Evolutionary conservation across 805 yeast genomes (phyloP).

Genomic region (Candida coquimbonensis): DNA sequence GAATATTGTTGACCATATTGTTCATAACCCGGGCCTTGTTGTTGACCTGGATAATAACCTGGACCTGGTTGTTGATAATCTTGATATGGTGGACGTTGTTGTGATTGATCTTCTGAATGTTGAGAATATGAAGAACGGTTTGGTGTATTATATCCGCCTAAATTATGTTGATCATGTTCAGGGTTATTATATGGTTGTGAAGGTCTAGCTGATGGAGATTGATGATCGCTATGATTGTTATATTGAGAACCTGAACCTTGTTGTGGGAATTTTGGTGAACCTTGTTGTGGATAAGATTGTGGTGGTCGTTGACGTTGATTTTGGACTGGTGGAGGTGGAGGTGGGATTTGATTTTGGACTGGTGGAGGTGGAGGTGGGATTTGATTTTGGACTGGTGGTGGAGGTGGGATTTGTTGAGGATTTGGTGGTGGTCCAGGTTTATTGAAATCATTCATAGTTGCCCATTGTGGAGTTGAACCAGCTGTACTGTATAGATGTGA

Average conservation of each 20-base stretch:
- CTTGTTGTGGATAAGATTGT: constrained; percentile 2
- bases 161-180: background rate
- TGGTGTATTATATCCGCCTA: background rate
- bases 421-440: background rate
- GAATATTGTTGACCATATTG: too few relatives aligned
- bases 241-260: background rate
- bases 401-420: background rate
- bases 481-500: background rate
- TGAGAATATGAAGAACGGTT: too few relatives aligned
- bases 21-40: too few relatives aligned
- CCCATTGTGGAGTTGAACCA: background rate
- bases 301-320: background rate
- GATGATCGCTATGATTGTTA: too few relatives aligned
- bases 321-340: background rate
- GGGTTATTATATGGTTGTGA: too few relatives aligned
- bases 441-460: background rate
- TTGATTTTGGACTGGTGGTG: background rate
- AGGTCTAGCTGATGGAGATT: too few relatives aligned
- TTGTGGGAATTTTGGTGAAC: background rate
- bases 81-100: background rate
- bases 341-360: background rate
- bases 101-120: too few relatives aligned
- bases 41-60: too few relatives aligned
- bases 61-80: background rate
- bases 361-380: background rate